A percentile compares a stretch with the other conserved stretches of the same genome.
Conservation (phyloP, 2,329 filamentous ascomycete species). For the Trichoderma sp. region DNA sequence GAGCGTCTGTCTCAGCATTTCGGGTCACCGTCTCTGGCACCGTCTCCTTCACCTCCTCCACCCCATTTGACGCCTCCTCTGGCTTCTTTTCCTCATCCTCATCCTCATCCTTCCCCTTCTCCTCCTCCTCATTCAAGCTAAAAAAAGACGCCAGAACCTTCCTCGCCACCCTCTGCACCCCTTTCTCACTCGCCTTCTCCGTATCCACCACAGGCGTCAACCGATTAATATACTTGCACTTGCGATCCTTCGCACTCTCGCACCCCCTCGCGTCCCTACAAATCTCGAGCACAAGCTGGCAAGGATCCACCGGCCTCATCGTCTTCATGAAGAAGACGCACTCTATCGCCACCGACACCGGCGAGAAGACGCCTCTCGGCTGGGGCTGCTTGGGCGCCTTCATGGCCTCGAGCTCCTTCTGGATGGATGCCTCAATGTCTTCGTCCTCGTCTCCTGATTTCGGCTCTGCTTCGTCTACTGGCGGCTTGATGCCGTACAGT, state of each 20-base stretch:
- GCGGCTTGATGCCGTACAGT: conserved; percentile 51
- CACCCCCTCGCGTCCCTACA: conserved; percentile 53
- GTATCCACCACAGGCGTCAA: conserved; percentile 52
- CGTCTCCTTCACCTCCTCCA: conserved; percentile 21
- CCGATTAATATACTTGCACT: conserved; percentile 58
- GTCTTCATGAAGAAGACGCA: conserved; percentile 64
- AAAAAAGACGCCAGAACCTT: conserved; percentile 65
- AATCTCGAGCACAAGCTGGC: conserved; percentile 52
- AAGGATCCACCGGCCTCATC: conserved; percentile 53
- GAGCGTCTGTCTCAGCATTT: conserved; percentile 23
- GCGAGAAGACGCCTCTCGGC: conserved; percentile 49
- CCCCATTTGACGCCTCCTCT: conserved; percentile 53
- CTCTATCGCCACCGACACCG: conserved; percentile 56
- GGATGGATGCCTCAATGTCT: conserved; percentile 53
- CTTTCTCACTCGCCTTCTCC: conserved; percentile 66
- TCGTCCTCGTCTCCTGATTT: conserved; percentile 31
- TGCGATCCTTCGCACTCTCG: conserved; percentile 42
- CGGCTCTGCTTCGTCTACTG: conserved; percentile 28
- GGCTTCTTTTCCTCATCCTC: background rate
- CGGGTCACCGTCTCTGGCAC: conserved; percentile 12
- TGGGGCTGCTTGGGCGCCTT: conserved; percentile 43
- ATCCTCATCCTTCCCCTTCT: conserved; percentile 20
- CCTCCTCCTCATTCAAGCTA: conserved; percentile 38
- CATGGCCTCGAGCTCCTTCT: conserved; percentile 67
- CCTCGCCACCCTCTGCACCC: conserved; percentile 62